Conservation (phyloP, 495 filamentous ascomycete species). For the Pseudoneurospora amorphoporcata region DNA sequence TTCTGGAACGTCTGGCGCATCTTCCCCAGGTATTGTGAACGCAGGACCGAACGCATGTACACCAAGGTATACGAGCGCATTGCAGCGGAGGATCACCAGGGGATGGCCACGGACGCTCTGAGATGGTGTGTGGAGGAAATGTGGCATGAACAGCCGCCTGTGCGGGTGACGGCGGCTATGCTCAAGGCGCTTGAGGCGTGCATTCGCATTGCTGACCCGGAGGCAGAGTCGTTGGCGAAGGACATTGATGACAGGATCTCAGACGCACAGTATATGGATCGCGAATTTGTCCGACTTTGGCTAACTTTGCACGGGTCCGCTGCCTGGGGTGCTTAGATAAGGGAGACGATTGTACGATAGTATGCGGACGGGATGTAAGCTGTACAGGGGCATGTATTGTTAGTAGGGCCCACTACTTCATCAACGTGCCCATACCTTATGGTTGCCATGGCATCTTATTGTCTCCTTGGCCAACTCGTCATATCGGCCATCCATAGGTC, state of each 20-base stretch:
- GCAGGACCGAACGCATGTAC: constrained; percentile 49
- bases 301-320: neutral
- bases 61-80: constrained; percentile 42
- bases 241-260: neutral
- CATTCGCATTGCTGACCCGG: constrained; percentile 41
- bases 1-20: constrained; percentile 56
- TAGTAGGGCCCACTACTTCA: neutral
- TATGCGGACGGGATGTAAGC: neutral
- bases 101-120: constrained; percentile 37
- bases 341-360: neutral
- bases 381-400: neutral
- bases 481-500: neutral
- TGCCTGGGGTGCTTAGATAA: neutral
- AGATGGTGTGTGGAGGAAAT: constrained; percentile 47
- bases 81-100: constrained; percentile 35
- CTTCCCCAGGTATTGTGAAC: constrained; percentile 35
- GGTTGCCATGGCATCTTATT: neutral
- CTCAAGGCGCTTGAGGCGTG: constrained; percentile 39
- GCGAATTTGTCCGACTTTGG: neutral
- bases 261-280: neutral
- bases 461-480: neutral
- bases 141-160: constrained; percentile 43
- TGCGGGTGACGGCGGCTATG: constrained; percentile 32
- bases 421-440: neutral
- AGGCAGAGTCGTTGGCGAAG: constrained; percentile 19